These are phyloP conservation scores for Crassisporium funariophilum DNA, from an alignment of 768 basidiomycete genomes.

Conservation along the genomic window DNA sequence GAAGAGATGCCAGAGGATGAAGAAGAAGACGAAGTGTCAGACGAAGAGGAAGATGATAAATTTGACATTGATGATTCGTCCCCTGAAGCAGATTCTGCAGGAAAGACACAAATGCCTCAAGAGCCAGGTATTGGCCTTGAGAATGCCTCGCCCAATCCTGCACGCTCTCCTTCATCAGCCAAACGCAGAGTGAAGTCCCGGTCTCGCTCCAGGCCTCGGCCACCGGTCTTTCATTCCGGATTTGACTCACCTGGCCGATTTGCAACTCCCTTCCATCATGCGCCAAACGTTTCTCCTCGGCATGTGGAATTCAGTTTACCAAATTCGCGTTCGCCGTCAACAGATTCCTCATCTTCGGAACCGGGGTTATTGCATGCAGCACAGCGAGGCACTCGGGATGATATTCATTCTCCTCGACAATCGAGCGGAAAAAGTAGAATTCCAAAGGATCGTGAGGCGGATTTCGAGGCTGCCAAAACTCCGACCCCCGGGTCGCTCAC, in stretches of 20 bases:
- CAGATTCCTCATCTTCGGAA: constrained; percentile 42
- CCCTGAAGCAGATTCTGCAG: constrained; percentile 44
- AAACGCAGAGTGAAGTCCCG: constrained; percentile 42
- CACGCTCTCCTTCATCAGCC: constrained; percentile 9
- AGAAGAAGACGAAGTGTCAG: constrained; percentile 52
- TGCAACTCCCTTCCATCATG: constrained; percentile 51
- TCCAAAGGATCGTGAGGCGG: constrained; percentile 59
- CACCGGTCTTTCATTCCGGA: constrained; percentile 44
- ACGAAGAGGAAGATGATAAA: constrained; percentile 66
- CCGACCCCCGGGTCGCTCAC: constrained; percentile 53
- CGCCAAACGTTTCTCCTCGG: constrained; percentile 45
- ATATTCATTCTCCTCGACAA: constrained; percentile 28
- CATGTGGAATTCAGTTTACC: constrained; percentile 53
- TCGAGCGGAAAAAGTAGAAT: constrained; percentile 56
- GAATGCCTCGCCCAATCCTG: constrained; percentile 8
- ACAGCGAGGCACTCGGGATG: constrained; percentile 37
- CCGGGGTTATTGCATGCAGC: constrained; percentile 27
- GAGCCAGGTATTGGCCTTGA: not conserved
- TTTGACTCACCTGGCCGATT: constrained; percentile 67
- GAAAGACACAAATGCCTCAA: constrained; percentile 8
- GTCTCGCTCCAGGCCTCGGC: constrained; percentile 43
- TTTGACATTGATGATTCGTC: constrained; percentile 96
- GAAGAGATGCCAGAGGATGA: constrained; percentile 43
- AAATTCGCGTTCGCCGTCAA: constrained; percentile 29
- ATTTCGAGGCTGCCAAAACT: constrained; percentile 57